Evolutionary conservation across 768 basidiomycete genomes (phyloP), one percentile per base, ranked within the genome.

Genomic region (Tulasnella sp.): DNA sequence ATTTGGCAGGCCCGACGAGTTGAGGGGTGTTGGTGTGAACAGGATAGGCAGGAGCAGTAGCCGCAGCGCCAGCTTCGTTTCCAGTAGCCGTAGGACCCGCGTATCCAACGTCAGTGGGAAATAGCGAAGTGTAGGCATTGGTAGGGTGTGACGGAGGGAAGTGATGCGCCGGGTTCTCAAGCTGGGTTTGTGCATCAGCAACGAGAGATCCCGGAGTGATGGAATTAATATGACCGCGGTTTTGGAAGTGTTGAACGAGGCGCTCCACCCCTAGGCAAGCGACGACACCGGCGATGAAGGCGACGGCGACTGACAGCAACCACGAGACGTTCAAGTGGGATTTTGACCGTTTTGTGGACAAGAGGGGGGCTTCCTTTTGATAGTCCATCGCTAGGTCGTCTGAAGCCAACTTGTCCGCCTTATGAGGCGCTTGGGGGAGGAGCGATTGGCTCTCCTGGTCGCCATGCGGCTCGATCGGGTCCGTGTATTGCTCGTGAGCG

Each of bases 81-180:
- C 66, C 66, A 8, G 66, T 91, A 0, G 85, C 83, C 0, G 86
- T 90, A 21, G 72, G 74, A 14, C 88, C 88, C 2, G 82, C 73
- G 65, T 88, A 81, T 35, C 88, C 88, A 3, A 91, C 81, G 62
- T 80, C 63, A 29, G 84, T 77, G 4, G 88, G 88, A 67, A 91
- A 91, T 25, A 84, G 62, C 0, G 82, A 77, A 0, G 87, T 83
- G 62, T 76, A 75, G 6, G 71, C 74, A 63, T 90, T 90, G 15
- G 85, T 87, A 0, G 87, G 85, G 5, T 77, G 75, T 0, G 78
- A 62, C 0, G 88, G 87, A 7, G 88, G 88, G 67, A 57, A 57
- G 34, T 57, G 55, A 23, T n/a, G 29, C 15, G 32, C 23, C n/a
- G 48, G 32, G 29, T 15, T 19, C 29, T 6, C 23, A 12, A 17